phyloP scores from a whole-genome alignment of 208 protist species.

The Herpetomonas samuelpessoai region DNA sequence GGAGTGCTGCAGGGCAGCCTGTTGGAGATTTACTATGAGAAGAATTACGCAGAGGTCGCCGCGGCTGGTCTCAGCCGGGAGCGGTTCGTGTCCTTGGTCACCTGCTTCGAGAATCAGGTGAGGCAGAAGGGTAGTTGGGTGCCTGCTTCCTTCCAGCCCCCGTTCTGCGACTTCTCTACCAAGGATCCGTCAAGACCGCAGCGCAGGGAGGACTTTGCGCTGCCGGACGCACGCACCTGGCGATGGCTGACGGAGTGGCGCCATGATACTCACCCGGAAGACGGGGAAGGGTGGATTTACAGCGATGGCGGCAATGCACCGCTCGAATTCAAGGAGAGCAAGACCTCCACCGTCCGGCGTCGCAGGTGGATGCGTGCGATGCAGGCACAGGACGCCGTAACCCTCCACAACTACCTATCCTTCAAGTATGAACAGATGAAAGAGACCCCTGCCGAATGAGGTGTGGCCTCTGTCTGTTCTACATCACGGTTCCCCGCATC shows the following conservation, averaged over 20 bases:
- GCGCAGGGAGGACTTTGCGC: constrained; percentile 25
- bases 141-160: constrained; percentile 25
- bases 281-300: constrained; percentile 61
- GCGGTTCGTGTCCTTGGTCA: constrained; percentile 31
- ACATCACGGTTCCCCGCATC: too few species aligned
- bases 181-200: constrained; percentile 22
- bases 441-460: too few species aligned
- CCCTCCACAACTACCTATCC: constrained; percentile 41
- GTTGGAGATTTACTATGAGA: constrained; percentile 41
- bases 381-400: constrained; percentile 49
- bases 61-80: constrained; percentile 27
- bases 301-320: constrained; percentile 14
- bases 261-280: constrained; percentile 33
- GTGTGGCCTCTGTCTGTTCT: too few species aligned
- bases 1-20: constrained; percentile 36
- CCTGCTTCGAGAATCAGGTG: constrained; percentile 64
- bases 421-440: constrained; percentile 10
- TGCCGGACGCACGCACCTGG: constrained; percentile 43
- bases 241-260: constrained; percentile 54
- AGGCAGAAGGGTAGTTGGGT: constrained; percentile 28
- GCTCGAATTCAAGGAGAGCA: constrained; percentile 22
- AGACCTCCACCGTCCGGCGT: constrained; percentile 22
- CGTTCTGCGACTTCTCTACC: constrained; percentile 31
- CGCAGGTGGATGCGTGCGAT: constrained; percentile 54
- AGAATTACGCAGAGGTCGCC: constrained; percentile 37